phyloP scores from a whole-genome alignment of 202 grass and related monocot species.

The Carex arenaria region DNA sequence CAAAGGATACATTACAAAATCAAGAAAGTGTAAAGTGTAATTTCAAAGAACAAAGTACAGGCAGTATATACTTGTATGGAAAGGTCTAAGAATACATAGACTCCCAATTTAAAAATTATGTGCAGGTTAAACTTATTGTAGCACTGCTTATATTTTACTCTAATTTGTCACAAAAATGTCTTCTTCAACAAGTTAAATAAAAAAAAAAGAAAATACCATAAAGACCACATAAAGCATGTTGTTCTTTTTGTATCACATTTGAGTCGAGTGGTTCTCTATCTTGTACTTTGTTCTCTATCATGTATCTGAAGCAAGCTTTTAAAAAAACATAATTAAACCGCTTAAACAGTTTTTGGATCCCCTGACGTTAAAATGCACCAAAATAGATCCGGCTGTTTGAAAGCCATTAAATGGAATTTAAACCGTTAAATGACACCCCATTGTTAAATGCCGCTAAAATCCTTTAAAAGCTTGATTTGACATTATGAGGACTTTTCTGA shows the following conservation, averaged over 20 bases:
- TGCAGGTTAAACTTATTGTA: not conserved
- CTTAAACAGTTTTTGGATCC: not conserved
- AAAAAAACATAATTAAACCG: not conserved
- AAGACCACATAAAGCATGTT: not conserved
- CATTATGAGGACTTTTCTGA: not conserved
- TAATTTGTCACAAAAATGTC: not conserved
- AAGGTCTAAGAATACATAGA: not conserved
- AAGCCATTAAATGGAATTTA: not conserved
- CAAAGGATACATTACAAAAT: slow-evolving; percentile 23
- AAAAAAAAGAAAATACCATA: not conserved
- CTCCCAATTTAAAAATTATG: not conserved
- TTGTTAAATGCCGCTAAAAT: not conserved
- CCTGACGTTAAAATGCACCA: not conserved
- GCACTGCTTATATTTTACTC: not conserved
- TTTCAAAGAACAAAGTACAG: slow-evolving; percentile 19
- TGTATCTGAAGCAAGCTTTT: not conserved
- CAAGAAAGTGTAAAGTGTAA: not conserved
- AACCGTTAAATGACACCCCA: not conserved
- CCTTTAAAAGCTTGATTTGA: not conserved
- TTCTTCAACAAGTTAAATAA: not conserved
- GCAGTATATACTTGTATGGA: not conserved
- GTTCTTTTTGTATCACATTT: not conserved
- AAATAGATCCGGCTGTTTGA: not conserved
- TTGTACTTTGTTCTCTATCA: not conserved
- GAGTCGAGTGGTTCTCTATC: not conserved